Evolutionary conservation across 179 eudicot species (phyloP), one percentile per base, ranked within the genome.

Genomic region (Monotropa hypopitys): DNA sequence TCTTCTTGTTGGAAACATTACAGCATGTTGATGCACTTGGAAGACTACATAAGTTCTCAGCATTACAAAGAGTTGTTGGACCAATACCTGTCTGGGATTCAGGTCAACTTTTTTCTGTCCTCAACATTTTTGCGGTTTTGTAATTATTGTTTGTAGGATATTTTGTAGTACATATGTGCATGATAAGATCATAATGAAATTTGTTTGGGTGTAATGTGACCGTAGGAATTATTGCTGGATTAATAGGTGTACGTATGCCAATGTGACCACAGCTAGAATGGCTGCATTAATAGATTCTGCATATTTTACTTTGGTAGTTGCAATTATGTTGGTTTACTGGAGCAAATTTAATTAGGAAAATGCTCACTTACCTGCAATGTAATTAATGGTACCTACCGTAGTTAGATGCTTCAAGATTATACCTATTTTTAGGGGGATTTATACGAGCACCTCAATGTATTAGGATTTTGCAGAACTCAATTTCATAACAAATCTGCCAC

Each of bases 1-100:
- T 86, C 91, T 75, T 91, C 96, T 78, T 92, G 96, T 79, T 92
- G 97, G 97, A 91, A 84, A 79, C 91, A 91, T 85, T 92, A 91
- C 54, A 86, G 92, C 56, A 70, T 85, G 82, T 85, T 92, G 51
- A 74, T 85, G 82, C 86, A 79, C 78, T 84, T 92, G 79, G 92
- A 86, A 84, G 88, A 91, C 77, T 56, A 57, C 70, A 78, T 73
- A 63, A 68, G 83, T 79, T 72, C 84, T 80, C 85, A 80, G 75
- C 87, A 80, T 43, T 71, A 82, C 74, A 81, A 80, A 56, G 91
- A 86, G 68, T 76, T 87, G 47, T 16, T 89, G 76, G 89, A 89
- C 16, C 94, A 91, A 67, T 92, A 82, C 82, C 57, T 91, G 62
- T 91, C 97, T 68, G 96, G 94, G 54, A 87, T 92, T 81, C 83